Conservation (phyloP, 805 yeast species). For the Ogataea kodamae region DNA sequence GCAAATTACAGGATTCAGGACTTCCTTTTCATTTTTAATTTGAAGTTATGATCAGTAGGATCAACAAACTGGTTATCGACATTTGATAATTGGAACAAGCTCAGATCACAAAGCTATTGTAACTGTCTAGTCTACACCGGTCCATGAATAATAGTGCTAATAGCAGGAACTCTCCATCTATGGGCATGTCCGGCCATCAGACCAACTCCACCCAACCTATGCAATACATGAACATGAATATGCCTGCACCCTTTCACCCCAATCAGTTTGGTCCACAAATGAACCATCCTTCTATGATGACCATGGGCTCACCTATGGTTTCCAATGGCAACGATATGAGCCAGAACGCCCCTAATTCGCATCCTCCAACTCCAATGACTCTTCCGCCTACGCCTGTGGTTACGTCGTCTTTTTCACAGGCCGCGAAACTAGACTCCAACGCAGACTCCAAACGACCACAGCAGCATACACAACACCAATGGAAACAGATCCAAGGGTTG, state of each 20-base stretch:
- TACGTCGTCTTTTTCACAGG: background rate
- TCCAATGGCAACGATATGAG: slow-evolving; percentile 2
- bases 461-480: slow-evolving; percentile 14
- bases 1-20: too few species aligned
- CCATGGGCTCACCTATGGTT: slow-evolving; percentile 12
- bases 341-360: slow-evolving; percentile 7
- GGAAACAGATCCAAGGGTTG: slow-evolving; percentile 23
- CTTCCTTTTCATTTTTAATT: too few species aligned
- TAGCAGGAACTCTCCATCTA: slow-evolving; percentile 7
- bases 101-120: too few species aligned
- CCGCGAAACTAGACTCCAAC: slow-evolving; percentile 1
- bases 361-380: slow-evolving; percentile 20
- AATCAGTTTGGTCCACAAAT: slow-evolving; percentile 13
- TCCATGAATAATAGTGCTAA: slow-evolving; percentile 7
- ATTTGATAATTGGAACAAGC: too few species aligned
- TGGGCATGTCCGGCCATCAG: slow-evolving; percentile 5
- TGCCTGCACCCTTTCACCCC: slow-evolving; percentile 10
- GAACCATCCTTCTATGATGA: slow-evolving; percentile 10
- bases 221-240: slow-evolving; percentile 12
- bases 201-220: slow-evolving; percentile 9
- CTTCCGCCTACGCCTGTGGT: slow-evolving; percentile 20
- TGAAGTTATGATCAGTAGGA: too few species aligned
- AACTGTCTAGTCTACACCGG: too few species aligned
- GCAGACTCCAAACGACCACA: slow-evolving; percentile 5
- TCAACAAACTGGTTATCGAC: too few species aligned